phyloP scores from a whole-genome alignment of 441 rosid species.

The Francoa sonchifolia region DNA sequence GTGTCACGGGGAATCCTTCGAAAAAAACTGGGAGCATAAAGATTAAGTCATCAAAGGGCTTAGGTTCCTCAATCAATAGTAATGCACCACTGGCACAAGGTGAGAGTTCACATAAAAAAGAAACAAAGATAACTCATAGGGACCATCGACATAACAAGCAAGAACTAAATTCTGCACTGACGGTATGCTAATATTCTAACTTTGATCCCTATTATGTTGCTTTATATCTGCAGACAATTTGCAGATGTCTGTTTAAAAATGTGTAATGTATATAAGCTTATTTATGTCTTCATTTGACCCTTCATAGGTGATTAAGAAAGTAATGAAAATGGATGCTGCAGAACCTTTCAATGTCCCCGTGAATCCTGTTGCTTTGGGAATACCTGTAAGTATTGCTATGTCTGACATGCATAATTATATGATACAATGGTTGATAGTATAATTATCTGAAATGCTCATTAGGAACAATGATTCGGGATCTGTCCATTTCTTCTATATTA shows the following conservation, averaged over 20 bases:
- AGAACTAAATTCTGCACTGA: conserved; percentile 60
- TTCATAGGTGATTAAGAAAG: conserved; percentile 67
- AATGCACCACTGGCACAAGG: conserved; percentile 15
- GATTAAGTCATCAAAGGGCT: conserved; percentile 47
- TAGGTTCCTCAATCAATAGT: conserved; percentile 28
- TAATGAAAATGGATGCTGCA: conserved; percentile 98
- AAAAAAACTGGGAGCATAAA: conserved; percentile 75
- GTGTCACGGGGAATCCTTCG: conserved; percentile 29
- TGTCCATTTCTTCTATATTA: no score
- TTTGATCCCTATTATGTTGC: background rate
- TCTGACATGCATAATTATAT: background rate
- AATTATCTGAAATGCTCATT: no score
- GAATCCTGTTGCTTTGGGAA: conserved; percentile 88
- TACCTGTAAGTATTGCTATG: conserved; percentile 62
- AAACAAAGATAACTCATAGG: conserved; percentile 25
- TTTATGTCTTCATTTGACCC: background rate
- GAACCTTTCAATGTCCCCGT: conserved; percentile 87
- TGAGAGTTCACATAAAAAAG: conserved; percentile 30
- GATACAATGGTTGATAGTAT: background rate
- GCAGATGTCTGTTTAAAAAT: no score
- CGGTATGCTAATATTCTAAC: background rate
- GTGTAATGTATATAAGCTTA: background rate
- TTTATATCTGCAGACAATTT: conserved; percentile 7
- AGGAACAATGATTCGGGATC: no score
- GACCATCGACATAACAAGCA: conserved; percentile 36